Base-by-base conservation (phyloP, 163 green algal genomes). In the Volvox carteri region DNA sequence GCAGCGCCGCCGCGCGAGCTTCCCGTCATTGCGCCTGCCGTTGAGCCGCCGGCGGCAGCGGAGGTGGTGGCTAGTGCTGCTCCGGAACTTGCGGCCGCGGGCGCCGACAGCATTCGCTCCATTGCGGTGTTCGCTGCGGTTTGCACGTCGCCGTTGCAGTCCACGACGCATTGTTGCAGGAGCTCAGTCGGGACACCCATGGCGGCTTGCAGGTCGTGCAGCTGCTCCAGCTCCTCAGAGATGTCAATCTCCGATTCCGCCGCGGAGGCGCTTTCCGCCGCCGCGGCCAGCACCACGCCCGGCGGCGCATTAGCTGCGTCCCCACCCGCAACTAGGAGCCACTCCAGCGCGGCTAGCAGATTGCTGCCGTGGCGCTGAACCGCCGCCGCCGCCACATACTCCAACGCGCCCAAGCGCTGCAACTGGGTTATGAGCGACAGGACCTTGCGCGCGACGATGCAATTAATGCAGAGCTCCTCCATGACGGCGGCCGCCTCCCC, bases 311-410 rank as follows among this genome's bases (percentile, higher is more conserved):
- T 8, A 2, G 54, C 68, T 2, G 86, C 91, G 39, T 89, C 77
- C 25, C 90, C 88, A 14, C 91, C 90, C n/a, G 95, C 79, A 21
- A 88, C 87, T 50, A 96, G 92, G 78, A 97, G 91, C 92, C 92
- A 94, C 1, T 90, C 86, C 16, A 96, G 52, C 2, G 91, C 91
- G 0, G 65, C 89, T 73, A 95, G 88, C 39, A 96, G 74, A 67
- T 96, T 90, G 89, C 90, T 92, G 67, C 95, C 95, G 56, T 94
- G 83, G n/a, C 86, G 89, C 89, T 95, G 91, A 54, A 97, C 91
- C 28, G 94, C 95, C 12, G 91, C 88, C 37, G 81, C 84, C 14
- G 85, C 90, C 67, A 95, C 90, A 86, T 84, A 93, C 44, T 92
- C 86, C 0, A 90, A 30, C 41, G 96, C 96, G 39, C 93, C 93